Base-by-base conservation (phyloP, 257 asterid genomes). In the Nicotiana tabacum region DNA sequence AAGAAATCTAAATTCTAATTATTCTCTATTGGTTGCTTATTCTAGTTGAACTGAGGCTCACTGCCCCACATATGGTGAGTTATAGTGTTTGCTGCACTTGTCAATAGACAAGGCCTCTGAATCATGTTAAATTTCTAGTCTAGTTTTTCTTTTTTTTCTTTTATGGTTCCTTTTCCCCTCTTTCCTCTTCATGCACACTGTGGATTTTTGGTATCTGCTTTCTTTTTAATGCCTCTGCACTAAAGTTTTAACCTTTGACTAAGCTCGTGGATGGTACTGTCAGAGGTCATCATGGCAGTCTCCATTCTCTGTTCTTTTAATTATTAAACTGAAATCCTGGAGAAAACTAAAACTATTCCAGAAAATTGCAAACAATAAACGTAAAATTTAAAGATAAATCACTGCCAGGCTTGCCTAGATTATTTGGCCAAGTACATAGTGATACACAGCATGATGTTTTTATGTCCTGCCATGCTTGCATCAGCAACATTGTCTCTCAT, bases 41-140 rank as follows among this genome's bases (percentile, higher is more conserved):
- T 46, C 79, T 48, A 48, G 27, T 13, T 48, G 39, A 74, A 21
- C 27, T 48, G 35, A 48, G 79, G 79, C 43, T 27, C 33, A 48
- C 29, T 27, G 0, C 27, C 62, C 62, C 62, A 48, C 61, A 74
- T 74, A 43, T 43, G 60, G 35, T 70, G 35, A 10, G 35, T 43
- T 72, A 46, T 72, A 18, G 78, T 72, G 78, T 55, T 72, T 72
- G 37, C 58, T 70, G 35, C 56, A 70, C 58, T 43, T 70, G 78
- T 48, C 33, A 70, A 12, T 70, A 43, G 35, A 11, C 78, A 39
- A 43, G 78, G 56, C 78, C 11, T 70, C n/a, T 43, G 10, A 70
- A 43, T 21, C 58, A 21, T 70, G 58, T 21, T 43, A 43, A 21
- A 70, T 70, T 70, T 48, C 78, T n/a, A 21, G 11, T 30, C 58